Evolutionary conservation across 352 stramenopile species (phyloP), one percentile per base, ranked within the genome.

Genomic region (Phytophthora tentaculata): DNA sequence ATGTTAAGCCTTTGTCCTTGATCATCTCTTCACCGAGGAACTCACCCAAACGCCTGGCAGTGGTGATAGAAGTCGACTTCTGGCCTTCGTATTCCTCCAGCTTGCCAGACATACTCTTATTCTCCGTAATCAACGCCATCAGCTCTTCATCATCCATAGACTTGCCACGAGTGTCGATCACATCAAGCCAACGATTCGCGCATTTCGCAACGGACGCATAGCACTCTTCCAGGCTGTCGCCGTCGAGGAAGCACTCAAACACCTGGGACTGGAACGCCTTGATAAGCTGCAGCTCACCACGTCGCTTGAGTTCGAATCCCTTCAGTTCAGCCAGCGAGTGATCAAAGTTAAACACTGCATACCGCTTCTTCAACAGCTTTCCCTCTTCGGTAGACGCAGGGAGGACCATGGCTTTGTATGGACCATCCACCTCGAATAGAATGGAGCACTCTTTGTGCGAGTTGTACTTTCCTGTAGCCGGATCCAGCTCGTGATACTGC

Each of bases 401-500:
- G 16, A 99, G 74, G 29, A 99, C 96, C 98, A 99, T 99, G 28
- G 89, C 97, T 54, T 93, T 94, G 70, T 99, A 99, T 12, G 98
- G 97, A 2, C 98, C 98, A 79, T 99, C 98, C 9, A 99, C 89
- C 79, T 99, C 98, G 70, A 99, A 99, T 63, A 99, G 98, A 69
- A 99, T 99, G 9, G 96, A 99, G 67, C 97, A 99, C 67, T 99
- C 98, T 22, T 88, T 96, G 32, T 94, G 85, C 19, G 84, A 98
- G 32, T 94, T 90, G 71, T 98, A 99, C 35, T 83, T 89, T 23
- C 91, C 90, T 12, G 80, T 84, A 8, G 63, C 69, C 1, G 61
- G 49, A 41, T 90, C 79, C 28, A 86, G 57, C 39, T 91, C 84
- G 20, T 94, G 84, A 64, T 94, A 94, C 76, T 99, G 98, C 57